These are phyloP conservation scores for Pisolithus thermaeus DNA, from an alignment of 1,284 basidiomycete species.

Conservation along the genomic window DNA sequence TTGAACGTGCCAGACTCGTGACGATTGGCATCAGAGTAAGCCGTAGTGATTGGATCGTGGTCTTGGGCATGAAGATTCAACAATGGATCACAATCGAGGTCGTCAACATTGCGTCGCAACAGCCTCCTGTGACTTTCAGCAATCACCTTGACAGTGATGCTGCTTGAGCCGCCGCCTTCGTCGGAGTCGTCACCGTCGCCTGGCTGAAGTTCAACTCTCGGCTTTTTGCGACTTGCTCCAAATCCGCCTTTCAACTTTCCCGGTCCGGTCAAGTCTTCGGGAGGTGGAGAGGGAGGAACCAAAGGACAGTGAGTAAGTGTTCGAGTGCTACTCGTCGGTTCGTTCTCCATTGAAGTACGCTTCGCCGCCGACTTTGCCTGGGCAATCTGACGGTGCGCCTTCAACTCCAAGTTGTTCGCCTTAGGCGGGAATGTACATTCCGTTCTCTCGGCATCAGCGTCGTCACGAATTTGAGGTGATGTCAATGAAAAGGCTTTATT, in stretches of 20 bases:
- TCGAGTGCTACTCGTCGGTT: neutral
- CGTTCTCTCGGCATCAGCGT: neutral
- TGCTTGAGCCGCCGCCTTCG: conserved; percentile 19
- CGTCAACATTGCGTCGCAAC: conserved; percentile 11
- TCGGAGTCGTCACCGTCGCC: conserved; percentile 32
- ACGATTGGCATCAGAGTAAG: conserved; percentile 22
- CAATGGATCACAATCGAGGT: conserved; percentile 38
- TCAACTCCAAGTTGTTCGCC: neutral
- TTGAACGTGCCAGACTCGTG: conserved; percentile 35
- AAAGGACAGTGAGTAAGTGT: conserved; percentile 21
- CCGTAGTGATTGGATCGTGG: conserved; percentile 24
- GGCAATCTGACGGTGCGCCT: neutral
- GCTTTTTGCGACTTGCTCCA: conserved; percentile 35
- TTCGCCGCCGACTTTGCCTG: conserved; percentile 16
- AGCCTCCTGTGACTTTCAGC: conserved; percentile 10
- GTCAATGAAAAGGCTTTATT: conserved; percentile 4
- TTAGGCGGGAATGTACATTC: conserved; percentile 1
- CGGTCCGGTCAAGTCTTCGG: conserved; percentile 27
- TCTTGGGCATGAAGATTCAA: conserved; percentile 31
- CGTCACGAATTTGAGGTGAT: conserved; percentile 6
- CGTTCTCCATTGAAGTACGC: conserved; percentile 13
- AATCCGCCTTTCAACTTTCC: conserved; percentile 38
- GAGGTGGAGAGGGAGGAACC: conserved; percentile 63
- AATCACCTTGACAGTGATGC: conserved; percentile 21
- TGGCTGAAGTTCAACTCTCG: conserved; percentile 28